A percentile compares a stretch with the other conserved stretches of the same genome.
phyloP scores from a whole-genome alignment of 2,329 filamentous ascomycete genomes.

The Ascochyta rabiei region DNA sequence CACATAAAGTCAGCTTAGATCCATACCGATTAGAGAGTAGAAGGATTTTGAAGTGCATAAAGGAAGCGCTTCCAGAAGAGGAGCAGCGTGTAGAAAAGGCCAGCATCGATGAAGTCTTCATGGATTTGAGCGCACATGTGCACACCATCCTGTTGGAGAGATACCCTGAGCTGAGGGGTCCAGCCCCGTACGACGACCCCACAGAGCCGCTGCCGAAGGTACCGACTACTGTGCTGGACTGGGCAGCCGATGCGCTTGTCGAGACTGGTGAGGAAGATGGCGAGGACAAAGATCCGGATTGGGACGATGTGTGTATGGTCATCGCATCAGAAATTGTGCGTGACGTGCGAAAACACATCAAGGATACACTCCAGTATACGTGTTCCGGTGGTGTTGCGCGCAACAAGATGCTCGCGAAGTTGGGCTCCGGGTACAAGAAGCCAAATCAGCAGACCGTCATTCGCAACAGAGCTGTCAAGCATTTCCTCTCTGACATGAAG shows the following conservation, averaged over 20 bases:
- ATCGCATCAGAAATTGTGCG: constrained; percentile 90
- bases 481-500: constrained; percentile 84
- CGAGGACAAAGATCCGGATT: constrained; percentile 85
- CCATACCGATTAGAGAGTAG: constrained; percentile 86
- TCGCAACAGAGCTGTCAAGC: constrained; percentile 77
- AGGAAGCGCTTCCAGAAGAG: constrained; percentile 69
- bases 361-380: constrained; percentile 78
- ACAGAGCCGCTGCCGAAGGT: constrained; percentile 75
- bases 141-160: constrained; percentile 75
- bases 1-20: constrained; percentile 92
- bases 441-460: constrained; percentile 95
- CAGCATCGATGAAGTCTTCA: constrained; percentile 92
- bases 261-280: constrained; percentile 75
- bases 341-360: constrained; percentile 71
- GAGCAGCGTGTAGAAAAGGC: constrained; percentile 87
- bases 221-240: constrained; percentile 75
- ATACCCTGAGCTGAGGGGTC: constrained; percentile 73
- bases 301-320: constrained; percentile 90
- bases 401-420: constrained; percentile 95
- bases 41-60: constrained; percentile 79
- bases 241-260: constrained; percentile 81
- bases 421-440: constrained; percentile 90
- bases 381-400: constrained; percentile 87
- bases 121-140: constrained; percentile 87
- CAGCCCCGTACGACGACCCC: constrained; percentile 75